Evolutionary conservation across 1,284 basidiomycete genomes (phyloP).

Genomic region (Lentinula novae-zelandiae): DNA sequence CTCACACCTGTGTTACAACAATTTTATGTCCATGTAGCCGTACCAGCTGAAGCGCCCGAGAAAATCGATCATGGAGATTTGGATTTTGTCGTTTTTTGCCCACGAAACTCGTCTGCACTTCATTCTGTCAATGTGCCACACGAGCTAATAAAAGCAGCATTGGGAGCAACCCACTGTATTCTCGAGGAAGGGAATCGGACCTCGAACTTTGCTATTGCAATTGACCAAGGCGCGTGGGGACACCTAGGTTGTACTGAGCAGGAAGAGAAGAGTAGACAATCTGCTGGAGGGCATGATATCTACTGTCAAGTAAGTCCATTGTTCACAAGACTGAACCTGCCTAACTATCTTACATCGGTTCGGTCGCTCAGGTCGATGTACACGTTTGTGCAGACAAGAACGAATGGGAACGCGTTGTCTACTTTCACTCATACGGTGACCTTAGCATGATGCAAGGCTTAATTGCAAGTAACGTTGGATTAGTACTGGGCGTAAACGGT

Average conservation of each 20-base stretch:
- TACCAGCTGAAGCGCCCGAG: slow-evolving; percentile 59
- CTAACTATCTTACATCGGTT: background rate
- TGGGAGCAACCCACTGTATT: slow-evolving; percentile 48
- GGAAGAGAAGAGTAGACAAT: background rate
- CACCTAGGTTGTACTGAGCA: background rate
- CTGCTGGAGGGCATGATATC: background rate
- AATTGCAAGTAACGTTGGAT: slow-evolving; percentile 45
- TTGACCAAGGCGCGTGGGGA: slow-evolving; percentile 33
- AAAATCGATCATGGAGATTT: slow-evolving; percentile 64
- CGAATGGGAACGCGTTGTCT: slow-evolving; percentile 45
- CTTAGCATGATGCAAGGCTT: slow-evolving; percentile 63
- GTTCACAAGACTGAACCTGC: background rate
- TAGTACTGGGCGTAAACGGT: slow-evolving; percentile 49
- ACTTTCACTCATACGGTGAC: slow-evolving; percentile 65
- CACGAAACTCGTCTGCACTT: slow-evolving; percentile 30
- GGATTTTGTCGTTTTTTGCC: slow-evolving; percentile 49
- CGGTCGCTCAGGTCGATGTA: slow-evolving; percentile 50
- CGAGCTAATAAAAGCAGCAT: slow-evolving; percentile 34
- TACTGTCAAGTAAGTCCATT: slow-evolving; percentile 14
- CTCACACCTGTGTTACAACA: slow-evolving; percentile 35
- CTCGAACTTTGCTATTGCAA: slow-evolving; percentile 57
- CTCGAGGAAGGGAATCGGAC: slow-evolving; percentile 48
- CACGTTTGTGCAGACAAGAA: slow-evolving; percentile 48
- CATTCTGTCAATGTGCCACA: slow-evolving; percentile 29
- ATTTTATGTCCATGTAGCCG: slow-evolving; percentile 46